Percentiles rank a stretch among this genome's conserved stretches.
phyloP scores from a whole-genome alignment of 2,329 filamentous ascomycete species.

The Eurotiales sp. region DNA sequence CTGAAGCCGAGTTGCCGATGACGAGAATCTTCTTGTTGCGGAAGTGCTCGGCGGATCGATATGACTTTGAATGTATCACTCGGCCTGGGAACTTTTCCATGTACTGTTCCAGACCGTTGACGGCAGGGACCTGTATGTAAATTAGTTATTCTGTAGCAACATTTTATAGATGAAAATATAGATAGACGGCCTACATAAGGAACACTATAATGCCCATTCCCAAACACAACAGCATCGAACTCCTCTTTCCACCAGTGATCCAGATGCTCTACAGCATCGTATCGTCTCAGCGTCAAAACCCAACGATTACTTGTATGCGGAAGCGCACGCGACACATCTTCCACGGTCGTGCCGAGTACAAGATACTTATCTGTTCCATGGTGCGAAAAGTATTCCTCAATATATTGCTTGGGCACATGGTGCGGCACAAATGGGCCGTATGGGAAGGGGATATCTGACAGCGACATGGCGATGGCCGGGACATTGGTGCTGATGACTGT shows the following conservation, averaged over 20 bases:
- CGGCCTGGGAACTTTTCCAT: constrained; percentile 37
- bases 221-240: constrained; percentile 57
- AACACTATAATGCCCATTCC: constrained; percentile 55
- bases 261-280: constrained; percentile 24
- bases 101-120: constrained; percentile 44
- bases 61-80: constrained; percentile 47
- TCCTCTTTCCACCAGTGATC: constrained; percentile 58
- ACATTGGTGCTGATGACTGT: constrained; percentile 32
- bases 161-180: not conserved
- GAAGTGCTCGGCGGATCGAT: constrained; percentile 38
- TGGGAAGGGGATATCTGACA: constrained; percentile 51
- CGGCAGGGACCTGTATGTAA: constrained; percentile 48
- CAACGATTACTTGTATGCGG: constrained; percentile 48
- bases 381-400: constrained; percentile 53
- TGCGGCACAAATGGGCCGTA: constrained; percentile 57
- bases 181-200: constrained; percentile 43
- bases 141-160: too few relatives aligned
- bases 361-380: constrained; percentile 48
- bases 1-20: constrained; percentile 60
- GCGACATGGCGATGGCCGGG: constrained; percentile 37
- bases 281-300: constrained; percentile 48
- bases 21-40: constrained; percentile 49
- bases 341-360: constrained; percentile 52
- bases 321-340: constrained; percentile 53
- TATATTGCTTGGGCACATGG: constrained; percentile 53